These are phyloP conservation scores for Rhizopogon hawkerae DNA, from an alignment of 1,284 basidiomycete genomes.

Conservation along the genomic window DNA sequence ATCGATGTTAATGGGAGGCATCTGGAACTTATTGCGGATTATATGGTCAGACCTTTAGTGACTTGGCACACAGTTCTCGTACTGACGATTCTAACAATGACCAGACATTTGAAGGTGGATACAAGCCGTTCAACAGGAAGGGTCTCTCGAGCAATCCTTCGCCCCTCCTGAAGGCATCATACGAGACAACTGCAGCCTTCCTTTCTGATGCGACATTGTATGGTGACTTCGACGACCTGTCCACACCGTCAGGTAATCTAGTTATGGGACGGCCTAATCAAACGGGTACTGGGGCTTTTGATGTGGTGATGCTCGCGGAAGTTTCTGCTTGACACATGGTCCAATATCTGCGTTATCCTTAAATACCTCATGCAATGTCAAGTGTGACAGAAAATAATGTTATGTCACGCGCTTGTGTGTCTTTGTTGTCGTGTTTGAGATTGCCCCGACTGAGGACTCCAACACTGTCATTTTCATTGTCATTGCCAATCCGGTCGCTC, in stretches of 20 bases:
- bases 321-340: slow-evolving; percentile 19
- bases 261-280: slow-evolving; percentile 80
- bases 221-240: slow-evolving; percentile 91
- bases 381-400: slow-evolving; percentile 6
- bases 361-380: background rate
- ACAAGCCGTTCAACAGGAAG: slow-evolving; percentile 95
- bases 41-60: slow-evolving; percentile 66
- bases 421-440: too few species aligned
- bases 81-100: slow-evolving; percentile 9
- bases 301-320: slow-evolving; percentile 52
- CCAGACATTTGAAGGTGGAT: slow-evolving; percentile 94
- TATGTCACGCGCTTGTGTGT: slow-evolving; percentile 13
- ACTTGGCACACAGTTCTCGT: slow-evolving; percentile 3
- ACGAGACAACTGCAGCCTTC: slow-evolving; percentile 96
- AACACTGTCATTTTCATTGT: background rate
- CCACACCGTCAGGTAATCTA: slow-evolving; percentile 84
- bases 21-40: slow-evolving; percentile 96
- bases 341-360: background rate
- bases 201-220: slow-evolving; percentile 89
- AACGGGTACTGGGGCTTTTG: slow-evolving; percentile 87
- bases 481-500: background rate
- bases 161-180: slow-evolving; percentile 93
- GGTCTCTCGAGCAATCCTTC: slow-evolving; percentile 90
- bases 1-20: slow-evolving; percentile 95
- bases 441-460: background rate